A percentile compares a stretch with the other conserved stretches of the same genome.
Conservation (phyloP, 2,329 filamentous ascomycete genomes). For the Fusarium burgessii region DNA sequence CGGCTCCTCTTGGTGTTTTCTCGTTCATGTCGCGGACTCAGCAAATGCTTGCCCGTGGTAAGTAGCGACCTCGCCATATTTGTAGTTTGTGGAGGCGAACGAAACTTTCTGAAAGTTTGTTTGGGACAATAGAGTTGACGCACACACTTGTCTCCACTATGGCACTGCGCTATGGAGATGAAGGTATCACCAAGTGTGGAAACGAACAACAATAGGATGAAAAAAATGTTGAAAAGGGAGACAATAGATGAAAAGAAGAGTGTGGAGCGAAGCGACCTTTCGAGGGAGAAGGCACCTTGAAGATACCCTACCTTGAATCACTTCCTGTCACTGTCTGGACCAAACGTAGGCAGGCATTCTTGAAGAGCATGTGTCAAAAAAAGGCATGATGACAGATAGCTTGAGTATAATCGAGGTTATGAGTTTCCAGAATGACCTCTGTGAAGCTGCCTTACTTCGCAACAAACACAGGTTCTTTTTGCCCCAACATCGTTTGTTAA, state of each 20-base stretch:
- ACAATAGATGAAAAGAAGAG: not conserved
- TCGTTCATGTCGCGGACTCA: constrained; percentile 24
- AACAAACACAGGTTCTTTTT: too few species aligned
- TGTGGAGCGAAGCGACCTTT: not conserved
- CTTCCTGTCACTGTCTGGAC: not conserved
- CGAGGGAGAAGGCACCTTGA: not conserved
- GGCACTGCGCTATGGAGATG: not conserved
- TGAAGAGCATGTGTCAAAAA: too few species aligned
- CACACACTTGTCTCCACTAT: not conserved
- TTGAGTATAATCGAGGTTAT: not conserved
- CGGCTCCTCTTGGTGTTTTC: constrained; percentile 18
- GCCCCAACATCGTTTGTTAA: too few species aligned
- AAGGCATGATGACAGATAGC: not conserved
- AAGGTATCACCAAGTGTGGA: not conserved
- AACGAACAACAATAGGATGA: not conserved
- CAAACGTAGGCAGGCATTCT: not conserved
- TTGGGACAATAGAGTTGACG: not conserved
- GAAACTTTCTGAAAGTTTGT: not conserved
- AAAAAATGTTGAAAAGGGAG: not conserved
- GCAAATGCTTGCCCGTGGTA: constrained; percentile 18
- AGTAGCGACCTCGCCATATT: constrained; percentile 11
- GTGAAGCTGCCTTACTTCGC: too few species aligned
- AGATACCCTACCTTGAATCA: not conserved
- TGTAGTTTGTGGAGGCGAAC: not conserved
- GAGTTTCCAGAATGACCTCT: not conserved